Base-by-base conservation (phyloP, 306 rosid genomes). In the Fragaria nilgerrensis region DNA sequence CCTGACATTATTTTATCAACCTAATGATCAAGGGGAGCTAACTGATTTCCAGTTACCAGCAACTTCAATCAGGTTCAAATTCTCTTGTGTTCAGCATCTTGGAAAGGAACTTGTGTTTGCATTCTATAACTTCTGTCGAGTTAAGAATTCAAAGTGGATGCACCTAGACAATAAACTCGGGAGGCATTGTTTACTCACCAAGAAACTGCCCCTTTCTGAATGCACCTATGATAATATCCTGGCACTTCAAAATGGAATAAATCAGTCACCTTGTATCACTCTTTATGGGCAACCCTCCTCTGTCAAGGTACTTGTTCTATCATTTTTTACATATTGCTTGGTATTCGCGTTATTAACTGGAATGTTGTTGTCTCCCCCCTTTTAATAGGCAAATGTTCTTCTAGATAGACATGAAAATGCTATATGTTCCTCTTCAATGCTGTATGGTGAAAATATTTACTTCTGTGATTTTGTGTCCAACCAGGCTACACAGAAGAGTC, bases 161-260 rank as follows among this genome's bases (percentile, higher is more conserved):
- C 78, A 73, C 85, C 82, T 96, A 43, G 99, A 96, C 79, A 72
- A 82, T 53, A 87, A 87, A 84, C 84, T 96, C 32, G 75, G 75
- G 89, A 88, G 82, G 68, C 87, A 86, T 87, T 92, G 98, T 84
- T 71, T 83, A 36, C 79, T 96, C 69, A 74, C 89, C 75, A 91
- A 90, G 89, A 90, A 87, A 79, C 91, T 96, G 29, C 87, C 88
- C 81, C 80, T 83, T 68, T 81, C 91, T 75, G 97, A 96, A 85
- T 96, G 99, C 90, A 89, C 99, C 32, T 92, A 88, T 63, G 97
- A 91, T 84, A 92, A 93, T 86, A 86, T 96, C 78, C 88, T 86
- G 82, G 88, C 84, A 72, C 89, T 96, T 85, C 94, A 91, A 84
- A 88, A 83, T 66, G 89, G 89, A 68, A 55, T 80, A 53, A 83